These are phyloP conservation scores for Gloeophyllum trabeum DNA, from an alignment of 768 basidiomycete species.

Conservation along the genomic window DNA sequence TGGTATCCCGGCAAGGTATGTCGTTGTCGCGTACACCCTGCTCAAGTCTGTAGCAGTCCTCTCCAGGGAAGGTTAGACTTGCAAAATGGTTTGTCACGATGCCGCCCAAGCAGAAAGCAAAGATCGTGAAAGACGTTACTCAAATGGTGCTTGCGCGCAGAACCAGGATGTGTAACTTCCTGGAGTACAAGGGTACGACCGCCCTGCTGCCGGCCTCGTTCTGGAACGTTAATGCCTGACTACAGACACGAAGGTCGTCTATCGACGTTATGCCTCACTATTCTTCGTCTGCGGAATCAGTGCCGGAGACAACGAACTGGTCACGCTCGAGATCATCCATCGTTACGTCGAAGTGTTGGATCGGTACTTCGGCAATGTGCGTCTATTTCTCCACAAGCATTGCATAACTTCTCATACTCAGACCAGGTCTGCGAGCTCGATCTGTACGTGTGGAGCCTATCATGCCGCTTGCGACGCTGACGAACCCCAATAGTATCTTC, in stretches of 20 bases:
- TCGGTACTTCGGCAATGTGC: slow-evolving; percentile 78
- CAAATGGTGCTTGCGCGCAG: slow-evolving; percentile 83
- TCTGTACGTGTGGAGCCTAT: slow-evolving; percentile 42
- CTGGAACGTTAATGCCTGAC: background rate
- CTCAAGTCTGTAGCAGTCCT: background rate
- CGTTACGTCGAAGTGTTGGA: slow-evolving; percentile 89
- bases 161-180: slow-evolving; percentile 89
- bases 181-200: slow-evolving; percentile 84
- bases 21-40: background rate
- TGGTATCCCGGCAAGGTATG: slow-evolving; percentile 83
- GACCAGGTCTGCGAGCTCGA: slow-evolving; percentile 82
- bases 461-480: background rate
- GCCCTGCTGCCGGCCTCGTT: background rate
- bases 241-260: slow-evolving; percentile 78
- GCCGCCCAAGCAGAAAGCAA: slow-evolving; percentile 68
- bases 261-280: slow-evolving; percentile 89
- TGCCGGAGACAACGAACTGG: slow-evolving; percentile 80
- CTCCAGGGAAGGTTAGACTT: slow-evolving; percentile 79
- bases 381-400: slow-evolving; percentile 14
- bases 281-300: slow-evolving; percentile 91
- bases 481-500: slow-evolving; percentile 57
- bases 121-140: slow-evolving; percentile 93
- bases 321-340: slow-evolving; percentile 88
- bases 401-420: background rate
- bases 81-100: slow-evolving; percentile 94